Evolutionary conservation across 495 filamentous ascomycete genomes (phyloP).

Genomic region (Penicillium lagena): DNA sequence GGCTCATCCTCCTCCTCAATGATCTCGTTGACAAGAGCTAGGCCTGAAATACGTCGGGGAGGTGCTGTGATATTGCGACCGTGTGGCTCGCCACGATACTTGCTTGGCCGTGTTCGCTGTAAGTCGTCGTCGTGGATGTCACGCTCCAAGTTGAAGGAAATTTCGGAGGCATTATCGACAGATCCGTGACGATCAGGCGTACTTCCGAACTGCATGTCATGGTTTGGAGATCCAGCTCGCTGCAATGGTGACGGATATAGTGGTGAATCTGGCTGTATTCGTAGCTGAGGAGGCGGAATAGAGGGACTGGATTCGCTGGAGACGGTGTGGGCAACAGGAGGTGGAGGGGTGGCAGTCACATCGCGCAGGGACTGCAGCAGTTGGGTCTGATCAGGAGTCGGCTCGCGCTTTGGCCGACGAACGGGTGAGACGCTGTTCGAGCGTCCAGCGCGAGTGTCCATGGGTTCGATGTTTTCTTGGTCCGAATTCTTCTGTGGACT

Average conservation of each 20-base stretch:
- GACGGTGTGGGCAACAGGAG: conserved; percentile 29
- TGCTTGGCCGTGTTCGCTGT: conserved; percentile 26
- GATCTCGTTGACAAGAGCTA: conserved; percentile 22
- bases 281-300: conserved; percentile 17
- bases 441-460: conserved; percentile 5
- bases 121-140: conserved; percentile 35
- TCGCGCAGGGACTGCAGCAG: conserved; percentile 26
- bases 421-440: conserved; percentile 9
- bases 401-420: conserved; percentile 23
- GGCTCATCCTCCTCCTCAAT: conserved; percentile 28
- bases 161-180: conserved; percentile 29
- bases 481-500: not conserved
- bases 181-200: conserved; percentile 20
- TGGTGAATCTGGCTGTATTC: conserved; percentile 13
- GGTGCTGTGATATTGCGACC: conserved; percentile 34
- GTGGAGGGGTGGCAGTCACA: conserved; percentile 30
- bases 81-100: conserved; percentile 15
- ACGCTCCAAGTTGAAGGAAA: conserved; percentile 38
- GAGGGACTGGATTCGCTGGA: conserved; percentile 30
- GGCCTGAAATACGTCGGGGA: conserved; percentile 35
- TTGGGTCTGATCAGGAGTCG: conserved; percentile 38
- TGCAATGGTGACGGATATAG: conserved; percentile 30
- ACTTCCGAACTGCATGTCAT: conserved; percentile 7
- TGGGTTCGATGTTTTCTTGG: not conserved
- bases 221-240: conserved; percentile 9